Percentiles rank a stretch among this genome's conserved stretches.
Evolutionary conservation across 208 protist genomes (phyloP).

Genomic region (Crithidia expoeki): DNA sequence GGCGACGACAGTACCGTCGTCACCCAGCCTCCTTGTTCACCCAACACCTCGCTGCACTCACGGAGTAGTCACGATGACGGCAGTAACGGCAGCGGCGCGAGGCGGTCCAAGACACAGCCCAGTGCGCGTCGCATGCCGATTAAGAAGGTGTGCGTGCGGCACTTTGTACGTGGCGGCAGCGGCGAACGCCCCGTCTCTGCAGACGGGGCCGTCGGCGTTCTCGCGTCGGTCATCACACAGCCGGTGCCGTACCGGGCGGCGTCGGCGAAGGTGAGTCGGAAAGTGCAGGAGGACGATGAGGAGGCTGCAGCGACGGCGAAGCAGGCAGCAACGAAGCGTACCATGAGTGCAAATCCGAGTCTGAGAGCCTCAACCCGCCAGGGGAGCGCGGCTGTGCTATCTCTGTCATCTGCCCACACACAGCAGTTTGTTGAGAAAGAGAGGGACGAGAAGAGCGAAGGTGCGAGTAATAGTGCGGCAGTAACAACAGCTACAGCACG

Average conservation of each 20-base stretch:
- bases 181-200: background rate
- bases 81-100: background rate
- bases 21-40: constrained; percentile 1
- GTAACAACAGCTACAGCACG: background rate
- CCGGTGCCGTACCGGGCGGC: background rate
- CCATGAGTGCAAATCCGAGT: no score
- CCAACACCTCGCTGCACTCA: background rate
- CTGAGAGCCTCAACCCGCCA: no score
- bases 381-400: no score
- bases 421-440: no score
- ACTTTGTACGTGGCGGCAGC: constrained; percentile 19
- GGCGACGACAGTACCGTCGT: background rate
- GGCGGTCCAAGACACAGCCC: constrained; percentile 11
- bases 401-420: no score
- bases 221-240: constrained; percentile 5
- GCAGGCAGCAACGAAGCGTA: no score
- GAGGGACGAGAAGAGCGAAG: background rate
- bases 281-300: background rate
- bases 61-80: background rate
- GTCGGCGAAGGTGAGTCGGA: background rate
- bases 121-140: constrained; percentile 31
- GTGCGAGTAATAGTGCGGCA: background rate
- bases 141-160: constrained; percentile 38
- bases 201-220: constrained; percentile 5
- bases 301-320: background rate